Evolutionary conservation across 140 eudicot species (phyloP), one percentile per base, ranked within the genome.

Genomic region (Ambrosia hybrid): DNA sequence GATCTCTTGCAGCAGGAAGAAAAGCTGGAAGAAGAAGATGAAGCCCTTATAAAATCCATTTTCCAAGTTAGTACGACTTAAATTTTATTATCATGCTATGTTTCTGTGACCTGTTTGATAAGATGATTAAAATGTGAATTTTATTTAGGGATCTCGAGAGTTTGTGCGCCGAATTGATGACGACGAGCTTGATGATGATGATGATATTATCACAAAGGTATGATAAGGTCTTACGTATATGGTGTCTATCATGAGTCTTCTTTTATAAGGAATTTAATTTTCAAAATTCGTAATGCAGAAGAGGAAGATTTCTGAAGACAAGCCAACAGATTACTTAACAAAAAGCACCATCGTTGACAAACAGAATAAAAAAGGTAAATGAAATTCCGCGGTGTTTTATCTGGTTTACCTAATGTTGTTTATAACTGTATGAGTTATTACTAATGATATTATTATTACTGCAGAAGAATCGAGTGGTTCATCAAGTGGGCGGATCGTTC

Each of bases 11-110:
- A 13, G 62, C 73, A 90, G 84, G 92, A 88, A 48, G 82, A 80
- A 58, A 78, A 70, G 65, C 70, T 87, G 75, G 88, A 81, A 70
- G 92, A 85, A 73, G 93, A 88, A 70, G 97, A 88, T 63, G 97
- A 88, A 79, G 91, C 92, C 34, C 86, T 80, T 6, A 88, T 91
- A 78, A 91, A 79, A 78, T 82, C 97, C 57, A 53, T 91, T 39
- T 91, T 88, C 58, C 73, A 79, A 56, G 97, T 83, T 17, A 78
- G 78, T 69, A 59, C 4, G 4, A 16, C 13, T 3, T 37, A 64
- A 5, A 15, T 9, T 73, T 11, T 15, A 48, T 13, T 9, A 60
- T 61, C 10, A 17, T 58, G 36, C 57, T 65, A 51, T 43, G 9
- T 14, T 80, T 43, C 45, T 21, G 30, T 3, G 36, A 36, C 12